Conservation (phyloP, 345 rosid genomes). For the Euphorbia peplus region DNA sequence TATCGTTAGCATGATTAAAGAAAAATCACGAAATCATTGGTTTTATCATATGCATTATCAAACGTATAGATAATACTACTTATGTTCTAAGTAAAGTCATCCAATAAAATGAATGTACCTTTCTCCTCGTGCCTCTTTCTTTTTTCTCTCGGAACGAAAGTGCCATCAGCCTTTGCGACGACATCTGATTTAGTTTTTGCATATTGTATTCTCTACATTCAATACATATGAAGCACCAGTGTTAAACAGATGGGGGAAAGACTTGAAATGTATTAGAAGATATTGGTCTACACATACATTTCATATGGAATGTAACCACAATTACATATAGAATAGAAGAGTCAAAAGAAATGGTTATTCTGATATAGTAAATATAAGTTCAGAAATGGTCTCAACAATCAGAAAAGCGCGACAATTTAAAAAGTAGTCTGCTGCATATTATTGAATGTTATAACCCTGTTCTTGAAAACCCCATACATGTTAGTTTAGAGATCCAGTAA, state of each 20-base stretch:
- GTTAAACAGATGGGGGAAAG: not conserved
- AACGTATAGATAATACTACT: not conserved
- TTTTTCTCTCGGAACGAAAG: slow-evolving; percentile 94
- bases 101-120: slow-evolving; percentile 37
- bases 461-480: not conserved
- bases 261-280: not conserved
- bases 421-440: not conserved
- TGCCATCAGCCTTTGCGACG: slow-evolving; percentile 93
- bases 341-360: not conserved
- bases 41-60: not conserved
- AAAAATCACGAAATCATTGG: not conserved
- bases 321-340: not conserved
- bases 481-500: not conserved
- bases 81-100: not conserved
- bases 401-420: not conserved
- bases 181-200: slow-evolving; percentile 94
- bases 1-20: not conserved
- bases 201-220: slow-evolving; percentile 76
- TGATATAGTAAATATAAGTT: not conserved
- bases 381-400: not conserved
- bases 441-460: not conserved
- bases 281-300: not conserved
- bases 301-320: not conserved
- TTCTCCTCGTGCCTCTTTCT: slow-evolving; percentile 91
- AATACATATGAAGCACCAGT: slow-evolving; percentile 9